phyloP scores from a whole-genome alignment of 345 rosid species.

The Camelina hispida region DNA sequence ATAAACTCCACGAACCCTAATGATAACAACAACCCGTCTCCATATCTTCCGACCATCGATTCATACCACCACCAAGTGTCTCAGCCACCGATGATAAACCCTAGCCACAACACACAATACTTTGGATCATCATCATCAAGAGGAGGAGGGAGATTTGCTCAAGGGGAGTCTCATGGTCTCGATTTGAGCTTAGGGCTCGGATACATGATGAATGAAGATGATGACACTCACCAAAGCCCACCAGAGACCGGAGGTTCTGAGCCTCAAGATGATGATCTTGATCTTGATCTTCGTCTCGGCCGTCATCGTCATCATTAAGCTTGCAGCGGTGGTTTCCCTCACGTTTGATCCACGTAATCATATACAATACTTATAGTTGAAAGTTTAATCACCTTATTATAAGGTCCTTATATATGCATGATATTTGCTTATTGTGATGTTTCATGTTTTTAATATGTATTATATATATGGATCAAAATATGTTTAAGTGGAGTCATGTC shows the following conservation, averaged over 20 bases:
- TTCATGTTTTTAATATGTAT: neutral
- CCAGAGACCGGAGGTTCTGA: slow-evolving; percentile 37
- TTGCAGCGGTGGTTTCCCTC: neutral
- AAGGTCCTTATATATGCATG: neutral
- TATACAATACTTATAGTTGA: slow-evolving; percentile 5
- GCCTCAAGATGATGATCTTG: slow-evolving; percentile 57
- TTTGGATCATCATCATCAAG: slow-evolving; percentile 21
- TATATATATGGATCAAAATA: neutral
- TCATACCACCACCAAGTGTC: slow-evolving; percentile 31
- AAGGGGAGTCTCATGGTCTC: slow-evolving; percentile 51
- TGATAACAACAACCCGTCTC: slow-evolving; percentile 6
- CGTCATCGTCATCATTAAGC: slow-evolving; percentile 38
- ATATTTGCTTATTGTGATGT: neutral
- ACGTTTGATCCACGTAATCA: slow-evolving; percentile 12
- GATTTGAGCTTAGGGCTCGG: slow-evolving; percentile 65
- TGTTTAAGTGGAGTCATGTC: slow-evolving; percentile 6
- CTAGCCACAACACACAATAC: slow-evolving; percentile 26
- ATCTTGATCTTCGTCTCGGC: slow-evolving; percentile 93
- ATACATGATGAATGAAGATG: slow-evolving; percentile 34
- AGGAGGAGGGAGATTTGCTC: slow-evolving; percentile 16
- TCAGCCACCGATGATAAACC: slow-evolving; percentile 24
- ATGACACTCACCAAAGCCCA: slow-evolving; percentile 28
- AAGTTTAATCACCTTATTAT: neutral
- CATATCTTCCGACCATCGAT: slow-evolving; percentile 29
- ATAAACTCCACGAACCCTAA: slow-evolving; percentile 27